Evolutionary conservation across 2,329 filamentous ascomycete genomes (phyloP).

Genomic region (Magnaporthiopsis poae): DNA sequence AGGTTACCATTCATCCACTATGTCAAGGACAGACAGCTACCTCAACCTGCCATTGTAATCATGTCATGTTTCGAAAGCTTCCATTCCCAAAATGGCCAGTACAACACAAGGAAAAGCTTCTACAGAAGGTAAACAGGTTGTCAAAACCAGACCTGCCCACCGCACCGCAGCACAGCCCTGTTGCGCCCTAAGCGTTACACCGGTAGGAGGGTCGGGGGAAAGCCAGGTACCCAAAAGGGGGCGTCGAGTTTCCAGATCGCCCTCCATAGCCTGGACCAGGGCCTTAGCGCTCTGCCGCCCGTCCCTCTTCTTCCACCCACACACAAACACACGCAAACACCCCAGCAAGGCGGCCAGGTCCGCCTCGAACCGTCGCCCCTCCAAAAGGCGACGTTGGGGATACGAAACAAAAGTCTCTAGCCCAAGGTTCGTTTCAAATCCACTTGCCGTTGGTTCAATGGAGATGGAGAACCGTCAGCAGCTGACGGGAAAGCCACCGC

Average conservation of each 20-base stretch:
- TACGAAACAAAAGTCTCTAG: background rate
- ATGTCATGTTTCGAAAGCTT: too few relatives aligned
- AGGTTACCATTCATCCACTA: too few relatives aligned
- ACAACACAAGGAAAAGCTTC: background rate
- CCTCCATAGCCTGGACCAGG: constrained; percentile 10
- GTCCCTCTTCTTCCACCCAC: too few relatives aligned
- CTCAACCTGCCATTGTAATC: too few relatives aligned
- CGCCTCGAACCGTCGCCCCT: constrained; percentile 3
- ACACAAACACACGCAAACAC: background rate
- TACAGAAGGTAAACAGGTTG: background rate
- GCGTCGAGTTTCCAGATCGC: constrained; percentile 13
- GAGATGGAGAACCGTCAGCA: background rate
- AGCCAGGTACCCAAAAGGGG: constrained; percentile 6
- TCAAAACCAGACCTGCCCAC: background rate
- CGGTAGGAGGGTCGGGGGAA: constrained; percentile 5
- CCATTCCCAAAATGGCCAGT: background rate
- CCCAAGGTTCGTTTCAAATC: background rate
- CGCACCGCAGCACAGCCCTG: background rate
- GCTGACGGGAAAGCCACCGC: background rate
- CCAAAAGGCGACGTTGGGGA: constrained; percentile 2
- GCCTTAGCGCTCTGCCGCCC: background rate
- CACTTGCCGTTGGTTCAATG: background rate
- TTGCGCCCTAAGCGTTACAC: background rate
- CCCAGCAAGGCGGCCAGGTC: background rate
- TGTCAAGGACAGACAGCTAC: too few relatives aligned